Conservation (phyloP, 2,329 filamentous ascomycete species). For the Verruconis gallopava region DNA sequence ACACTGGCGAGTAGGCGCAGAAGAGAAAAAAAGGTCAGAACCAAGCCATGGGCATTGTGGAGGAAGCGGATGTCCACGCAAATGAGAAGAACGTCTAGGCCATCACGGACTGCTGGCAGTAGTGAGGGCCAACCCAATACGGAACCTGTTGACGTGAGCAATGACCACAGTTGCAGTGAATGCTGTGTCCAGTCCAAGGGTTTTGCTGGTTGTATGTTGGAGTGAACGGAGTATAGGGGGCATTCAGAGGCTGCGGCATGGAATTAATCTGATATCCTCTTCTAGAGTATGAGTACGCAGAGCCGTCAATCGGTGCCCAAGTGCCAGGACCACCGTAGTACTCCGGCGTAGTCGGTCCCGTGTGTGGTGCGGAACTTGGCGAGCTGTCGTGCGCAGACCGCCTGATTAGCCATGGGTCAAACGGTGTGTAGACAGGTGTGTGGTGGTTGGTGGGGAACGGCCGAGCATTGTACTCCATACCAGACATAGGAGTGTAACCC, state of each 20-base stretch:
- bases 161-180: conserved; percentile 8
- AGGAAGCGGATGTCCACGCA: not conserved
- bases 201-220: conserved; percentile 1
- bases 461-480: conserved; percentile 19
- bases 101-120: not conserved
- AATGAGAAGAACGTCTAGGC: not conserved
- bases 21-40: not conserved
- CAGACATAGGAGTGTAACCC: conserved; percentile 14
- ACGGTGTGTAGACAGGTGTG: conserved; percentile 22
- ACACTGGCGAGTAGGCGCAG: conserved; percentile 4
- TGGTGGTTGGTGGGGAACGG: conserved; percentile 25
- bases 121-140: not conserved
- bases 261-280: conserved; percentile 29
- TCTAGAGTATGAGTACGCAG: conserved; percentile 25
- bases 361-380: conserved; percentile 41
- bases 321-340: conserved; percentile 34
- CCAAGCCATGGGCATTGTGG: conserved; percentile 5
- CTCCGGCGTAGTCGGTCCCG: conserved; percentile 41
- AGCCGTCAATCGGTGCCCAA: conserved; percentile 26
- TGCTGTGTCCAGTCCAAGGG: conserved; percentile 1
- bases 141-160: conserved; percentile 2
- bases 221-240: conserved; percentile 7
- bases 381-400: conserved; percentile 31
- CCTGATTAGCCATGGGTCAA: conserved; percentile 27
- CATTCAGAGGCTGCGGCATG: conserved; percentile 33